Conservation (phyloP, 768 basidiomycete genomes). For the Lentinula aciculospora region DNA sequence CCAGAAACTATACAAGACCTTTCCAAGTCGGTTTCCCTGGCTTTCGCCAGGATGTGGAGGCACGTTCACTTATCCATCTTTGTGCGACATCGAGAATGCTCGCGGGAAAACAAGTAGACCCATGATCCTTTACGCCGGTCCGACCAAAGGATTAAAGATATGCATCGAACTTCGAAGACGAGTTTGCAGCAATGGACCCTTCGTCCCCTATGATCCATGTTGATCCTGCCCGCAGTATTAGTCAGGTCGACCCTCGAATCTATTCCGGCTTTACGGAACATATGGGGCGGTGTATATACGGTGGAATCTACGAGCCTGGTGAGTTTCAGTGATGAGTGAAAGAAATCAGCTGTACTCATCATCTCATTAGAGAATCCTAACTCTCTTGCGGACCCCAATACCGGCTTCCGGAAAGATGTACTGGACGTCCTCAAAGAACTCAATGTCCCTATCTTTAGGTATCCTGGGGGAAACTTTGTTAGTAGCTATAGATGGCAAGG, state of each 20-base stretch:
- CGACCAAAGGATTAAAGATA: neutral
- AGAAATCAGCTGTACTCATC: neutral
- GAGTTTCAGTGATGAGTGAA: neutral
- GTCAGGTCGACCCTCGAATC: conserved; percentile 41
- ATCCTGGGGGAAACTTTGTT: conserved; percentile 53
- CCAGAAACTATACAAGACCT: too few relatives aligned
- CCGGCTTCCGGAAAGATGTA: conserved; percentile 48
- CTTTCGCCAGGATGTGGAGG: too few relatives aligned
- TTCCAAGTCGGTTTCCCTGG: too few relatives aligned
- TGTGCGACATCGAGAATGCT: too few relatives aligned
- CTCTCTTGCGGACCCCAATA: conserved; percentile 29
- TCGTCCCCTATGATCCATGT: conserved; percentile 25
- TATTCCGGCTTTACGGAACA: conserved; percentile 63
- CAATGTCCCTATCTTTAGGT: conserved; percentile 42
- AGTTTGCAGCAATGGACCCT: neutral
- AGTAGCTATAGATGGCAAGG: conserved; percentile 54
- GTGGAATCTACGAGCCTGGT: conserved; percentile 36
- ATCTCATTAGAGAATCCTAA: conserved; percentile 20
- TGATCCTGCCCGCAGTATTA: conserved; percentile 34
- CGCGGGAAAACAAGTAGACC: too few relatives aligned
- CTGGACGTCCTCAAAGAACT: conserved; percentile 39
- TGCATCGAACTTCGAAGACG: neutral
- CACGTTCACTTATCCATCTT: too few relatives aligned
- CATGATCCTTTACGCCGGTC: neutral
- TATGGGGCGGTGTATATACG: conserved; percentile 52